Evolutionary conservation across 257 asterid species (phyloP).

Genomic region (Solanum virginianum): DNA sequence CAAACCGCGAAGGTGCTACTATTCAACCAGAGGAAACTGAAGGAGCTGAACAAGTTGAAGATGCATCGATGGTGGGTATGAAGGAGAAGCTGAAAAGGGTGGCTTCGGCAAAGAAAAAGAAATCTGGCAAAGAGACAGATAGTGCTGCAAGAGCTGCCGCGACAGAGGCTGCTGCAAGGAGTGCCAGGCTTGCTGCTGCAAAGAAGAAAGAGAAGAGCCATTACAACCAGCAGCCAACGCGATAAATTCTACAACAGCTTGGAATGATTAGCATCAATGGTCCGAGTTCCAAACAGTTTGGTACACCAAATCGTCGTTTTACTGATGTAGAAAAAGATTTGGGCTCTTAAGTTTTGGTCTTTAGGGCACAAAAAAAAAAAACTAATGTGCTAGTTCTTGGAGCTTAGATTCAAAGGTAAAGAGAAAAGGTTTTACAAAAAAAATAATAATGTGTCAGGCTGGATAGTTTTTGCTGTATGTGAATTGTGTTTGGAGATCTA

Average conservation of each 20-base stretch:
- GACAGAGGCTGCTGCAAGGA: constrained; percentile 89
- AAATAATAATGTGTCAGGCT: neutral
- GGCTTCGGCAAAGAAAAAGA: constrained; percentile 76
- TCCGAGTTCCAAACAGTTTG: neutral
- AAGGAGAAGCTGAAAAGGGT: constrained; percentile 75
- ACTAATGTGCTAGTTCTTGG: neutral
- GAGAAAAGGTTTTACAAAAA: neutral
- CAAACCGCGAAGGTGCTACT: constrained; percentile 13
- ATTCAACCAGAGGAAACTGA: constrained; percentile 29
- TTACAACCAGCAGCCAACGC: constrained; percentile 82
- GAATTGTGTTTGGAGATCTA: neutral
- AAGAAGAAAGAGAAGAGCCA: constrained; percentile 97
- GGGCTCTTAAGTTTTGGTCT: neutral
- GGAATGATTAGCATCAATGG: neutral
- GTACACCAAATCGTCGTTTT: neutral
- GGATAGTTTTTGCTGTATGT: neutral
- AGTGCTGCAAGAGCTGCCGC: constrained; percentile 82
- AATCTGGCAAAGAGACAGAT: constrained; percentile 71
- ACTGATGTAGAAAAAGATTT: neutral
- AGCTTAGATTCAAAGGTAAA: neutral
- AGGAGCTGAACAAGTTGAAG: constrained; percentile 39
- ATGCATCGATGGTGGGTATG: constrained; percentile 47
- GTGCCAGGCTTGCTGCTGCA: constrained; percentile 76
- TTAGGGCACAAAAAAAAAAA: neutral
- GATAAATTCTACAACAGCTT: constrained; percentile 23